phyloP scores from a whole-genome alignment of 2,329 filamentous ascomycete genomes.

The Sporothrix brunneoviolacea region DNA sequence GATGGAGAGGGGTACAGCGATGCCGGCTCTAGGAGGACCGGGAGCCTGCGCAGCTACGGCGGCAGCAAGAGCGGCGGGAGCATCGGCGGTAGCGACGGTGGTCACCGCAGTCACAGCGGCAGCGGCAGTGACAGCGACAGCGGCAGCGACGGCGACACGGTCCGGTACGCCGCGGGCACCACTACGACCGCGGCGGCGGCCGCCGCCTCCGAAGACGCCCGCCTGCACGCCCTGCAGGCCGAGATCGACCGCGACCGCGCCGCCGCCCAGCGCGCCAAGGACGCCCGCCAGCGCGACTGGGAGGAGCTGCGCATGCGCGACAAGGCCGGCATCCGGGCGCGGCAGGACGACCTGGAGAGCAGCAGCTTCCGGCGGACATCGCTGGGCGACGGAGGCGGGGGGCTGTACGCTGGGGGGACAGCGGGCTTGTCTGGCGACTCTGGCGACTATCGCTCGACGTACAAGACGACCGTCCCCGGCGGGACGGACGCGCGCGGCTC shows the following conservation, averaged over 20 bases:
- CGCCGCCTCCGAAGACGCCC: not conserved
- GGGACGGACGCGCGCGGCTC: too few relatives aligned
- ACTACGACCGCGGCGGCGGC: not conserved
- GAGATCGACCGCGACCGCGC: constrained; percentile 7
- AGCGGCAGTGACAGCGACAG: not conserved
- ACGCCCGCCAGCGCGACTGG: constrained; percentile 12
- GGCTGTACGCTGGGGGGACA: too few relatives aligned
- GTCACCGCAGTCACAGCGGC: not conserved
- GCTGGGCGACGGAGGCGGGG: too few relatives aligned
- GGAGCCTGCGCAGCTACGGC: not conserved
- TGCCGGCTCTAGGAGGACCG: not conserved
- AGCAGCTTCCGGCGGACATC: too few relatives aligned
- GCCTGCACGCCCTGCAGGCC: constrained; percentile 1
- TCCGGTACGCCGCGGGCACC: not conserved
- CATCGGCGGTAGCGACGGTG: not conserved
- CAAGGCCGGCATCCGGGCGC: constrained; percentile 6
- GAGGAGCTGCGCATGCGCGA: constrained; percentile 12
- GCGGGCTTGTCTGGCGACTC: too few relatives aligned
- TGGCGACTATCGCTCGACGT: too few relatives aligned
- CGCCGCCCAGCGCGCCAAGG: not conserved
- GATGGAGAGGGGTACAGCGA: not conserved
- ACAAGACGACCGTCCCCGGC: too few relatives aligned
- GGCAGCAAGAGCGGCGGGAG: not conserved
- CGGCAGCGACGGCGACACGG: not conserved
- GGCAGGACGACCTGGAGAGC: too few relatives aligned